Conservation (phyloP, 345 rosid genomes). For the Heritiera littoralis region DNA sequence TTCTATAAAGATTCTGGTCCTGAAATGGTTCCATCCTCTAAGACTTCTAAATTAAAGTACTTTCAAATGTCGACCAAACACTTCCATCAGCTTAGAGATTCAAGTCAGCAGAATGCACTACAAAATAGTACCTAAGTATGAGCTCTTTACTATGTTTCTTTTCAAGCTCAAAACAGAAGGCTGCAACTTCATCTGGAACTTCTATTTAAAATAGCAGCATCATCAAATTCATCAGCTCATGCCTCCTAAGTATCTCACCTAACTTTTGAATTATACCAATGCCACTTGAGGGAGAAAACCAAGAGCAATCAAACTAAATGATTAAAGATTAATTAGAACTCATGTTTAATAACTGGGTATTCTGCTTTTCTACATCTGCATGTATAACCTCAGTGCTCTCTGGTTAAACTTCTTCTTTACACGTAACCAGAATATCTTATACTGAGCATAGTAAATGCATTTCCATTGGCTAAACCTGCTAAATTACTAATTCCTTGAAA, state of each 20-base stretch:
- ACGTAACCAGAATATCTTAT: neutral
- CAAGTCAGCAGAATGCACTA: neutral
- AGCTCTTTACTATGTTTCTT: conserved; percentile 10
- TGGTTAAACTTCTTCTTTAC: neutral
- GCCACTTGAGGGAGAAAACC: neutral
- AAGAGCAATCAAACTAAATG: neutral
- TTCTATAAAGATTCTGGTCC: neutral
- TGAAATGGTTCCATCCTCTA: conserved; percentile 13
- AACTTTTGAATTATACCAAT: neutral
- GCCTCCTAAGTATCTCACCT: neutral
- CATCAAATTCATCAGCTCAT: neutral
- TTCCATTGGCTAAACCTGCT: neutral
- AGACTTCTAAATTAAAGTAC: neutral
- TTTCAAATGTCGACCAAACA: neutral
- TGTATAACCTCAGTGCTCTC: neutral
- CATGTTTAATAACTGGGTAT: neutral
- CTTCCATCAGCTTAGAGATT: conserved; percentile 5
- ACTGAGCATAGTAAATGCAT: neutral
- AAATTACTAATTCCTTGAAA: neutral
- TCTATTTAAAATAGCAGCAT: neutral
- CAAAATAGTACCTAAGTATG: neutral
- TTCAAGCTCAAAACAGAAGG: conserved; percentile 7
- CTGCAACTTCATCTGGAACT: neutral
- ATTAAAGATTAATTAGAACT: neutral
- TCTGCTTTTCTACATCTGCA: neutral